Conservation (phyloP, 768 basidiomycete species). For the Rhizopogon salebrosus region DNA sequence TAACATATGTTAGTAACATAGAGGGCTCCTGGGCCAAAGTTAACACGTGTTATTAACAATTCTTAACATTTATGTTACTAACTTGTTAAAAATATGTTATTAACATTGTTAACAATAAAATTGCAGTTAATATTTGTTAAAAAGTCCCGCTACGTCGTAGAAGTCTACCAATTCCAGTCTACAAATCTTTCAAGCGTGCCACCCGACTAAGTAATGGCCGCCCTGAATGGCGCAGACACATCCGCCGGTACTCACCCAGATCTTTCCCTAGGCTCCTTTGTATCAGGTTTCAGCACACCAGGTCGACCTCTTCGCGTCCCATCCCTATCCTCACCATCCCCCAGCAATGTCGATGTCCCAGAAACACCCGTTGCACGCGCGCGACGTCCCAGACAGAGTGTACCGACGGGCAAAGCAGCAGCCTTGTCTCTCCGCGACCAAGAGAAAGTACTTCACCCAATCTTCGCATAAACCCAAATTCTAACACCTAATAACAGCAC, state of each 20-base stretch:
- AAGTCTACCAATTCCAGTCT: too few species aligned
- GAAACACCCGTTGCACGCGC: conserved; percentile 48
- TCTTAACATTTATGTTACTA: too few species aligned
- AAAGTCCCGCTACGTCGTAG: too few species aligned
- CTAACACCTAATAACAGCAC: conserved; percentile 46
- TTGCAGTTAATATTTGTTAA: too few species aligned
- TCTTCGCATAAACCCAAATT: not conserved
- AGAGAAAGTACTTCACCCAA: conserved; percentile 65
- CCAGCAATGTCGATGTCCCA: conserved; percentile 43
- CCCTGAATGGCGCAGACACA: not conserved
- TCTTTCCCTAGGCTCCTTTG: conserved; percentile 54
- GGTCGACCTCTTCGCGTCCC: conserved; percentile 39
- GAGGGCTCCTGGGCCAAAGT: not conserved
- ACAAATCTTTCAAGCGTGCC: too few species aligned
- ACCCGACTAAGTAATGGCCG: too few species aligned
- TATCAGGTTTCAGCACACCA: conserved; percentile 50
- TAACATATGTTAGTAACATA: not conserved
- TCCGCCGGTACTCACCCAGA: conserved; percentile 49
- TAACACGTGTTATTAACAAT: too few species aligned
- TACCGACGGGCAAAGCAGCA: conserved; percentile 25
- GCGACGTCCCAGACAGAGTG: conserved; percentile 34
- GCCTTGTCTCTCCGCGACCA: conserved; percentile 88
- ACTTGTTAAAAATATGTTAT: too few species aligned
- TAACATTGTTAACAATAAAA: too few species aligned
- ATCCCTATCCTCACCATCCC: conserved; percentile 46